Conservation (phyloP, 768 basidiomycete species). For the Cyclocybe cylindracea region DNA sequence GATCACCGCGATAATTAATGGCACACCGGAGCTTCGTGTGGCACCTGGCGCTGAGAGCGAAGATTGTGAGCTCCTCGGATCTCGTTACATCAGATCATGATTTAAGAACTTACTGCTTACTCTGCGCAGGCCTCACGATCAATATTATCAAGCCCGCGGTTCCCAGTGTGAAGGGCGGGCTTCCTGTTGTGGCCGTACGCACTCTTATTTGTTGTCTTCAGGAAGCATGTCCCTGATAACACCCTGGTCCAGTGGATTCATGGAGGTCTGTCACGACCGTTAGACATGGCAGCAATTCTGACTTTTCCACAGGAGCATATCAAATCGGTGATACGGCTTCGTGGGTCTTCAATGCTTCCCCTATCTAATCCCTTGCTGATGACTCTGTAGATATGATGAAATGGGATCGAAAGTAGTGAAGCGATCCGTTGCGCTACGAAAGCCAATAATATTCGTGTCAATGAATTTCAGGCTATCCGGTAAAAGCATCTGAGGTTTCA, state of each 20-base stretch:
- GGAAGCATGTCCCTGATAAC: neutral
- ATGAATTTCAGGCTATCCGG: slow-evolving; percentile 41
- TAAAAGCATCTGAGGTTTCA: neutral
- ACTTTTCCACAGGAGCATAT: slow-evolving; percentile 33
- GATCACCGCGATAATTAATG: slow-evolving; percentile 29
- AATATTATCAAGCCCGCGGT: slow-evolving; percentile 47
- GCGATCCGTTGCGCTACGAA: slow-evolving; percentile 40
- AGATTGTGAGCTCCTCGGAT: slow-evolving; percentile 39
- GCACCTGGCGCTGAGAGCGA: slow-evolving; percentile 33
- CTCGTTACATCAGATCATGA: neutral
- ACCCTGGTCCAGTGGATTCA: slow-evolving; percentile 43
- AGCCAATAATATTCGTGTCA: slow-evolving; percentile 48
- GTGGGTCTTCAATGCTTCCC: slow-evolving; percentile 14
- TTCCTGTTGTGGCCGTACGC: slow-evolving; percentile 55
- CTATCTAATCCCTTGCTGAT: neutral
- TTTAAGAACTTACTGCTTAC: neutral
- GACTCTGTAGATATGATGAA: slow-evolving; percentile 37
- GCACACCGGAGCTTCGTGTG: slow-evolving; percentile 27
- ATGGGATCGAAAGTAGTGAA: slow-evolving; percentile 33
- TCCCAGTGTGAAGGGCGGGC: slow-evolving; percentile 35
- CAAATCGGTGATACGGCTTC: slow-evolving; percentile 36
- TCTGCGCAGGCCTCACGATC: slow-evolving; percentile 42
- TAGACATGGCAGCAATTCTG: neutral
- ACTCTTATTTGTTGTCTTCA: neutral
- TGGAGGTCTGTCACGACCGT: slow-evolving; percentile 31